Conservation (phyloP, 352 stramenopile species). For the Phytophthora citrophthora region DNA sequence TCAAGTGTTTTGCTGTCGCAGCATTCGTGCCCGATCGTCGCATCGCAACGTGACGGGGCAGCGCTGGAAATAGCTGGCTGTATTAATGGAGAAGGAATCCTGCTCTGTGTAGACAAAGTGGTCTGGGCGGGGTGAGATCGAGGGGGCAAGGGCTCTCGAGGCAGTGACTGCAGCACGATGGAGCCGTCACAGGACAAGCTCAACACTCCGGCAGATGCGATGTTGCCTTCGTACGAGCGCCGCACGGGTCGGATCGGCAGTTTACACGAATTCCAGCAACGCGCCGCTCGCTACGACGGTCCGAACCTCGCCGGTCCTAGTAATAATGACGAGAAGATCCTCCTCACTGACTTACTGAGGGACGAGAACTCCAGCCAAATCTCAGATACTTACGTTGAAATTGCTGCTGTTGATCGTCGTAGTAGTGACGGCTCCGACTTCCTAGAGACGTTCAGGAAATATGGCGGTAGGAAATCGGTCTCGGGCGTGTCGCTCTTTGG, state of each 20-base stretch:
- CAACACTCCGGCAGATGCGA: conserved; percentile 15
- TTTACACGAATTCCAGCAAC: conserved; percentile 87
- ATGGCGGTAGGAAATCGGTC: conserved; percentile 49
- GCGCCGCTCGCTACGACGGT: conserved; percentile 60
- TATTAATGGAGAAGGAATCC: conserved; percentile 20
- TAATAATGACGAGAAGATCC: conserved; percentile 30
- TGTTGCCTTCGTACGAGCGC: conserved; percentile 69
- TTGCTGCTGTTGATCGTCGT: conserved; percentile 11
- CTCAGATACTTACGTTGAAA: conserved; percentile 23
- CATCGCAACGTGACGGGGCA: conserved; percentile 16
- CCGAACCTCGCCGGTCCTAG: conserved; percentile 6
- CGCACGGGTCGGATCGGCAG: conserved; percentile 75
- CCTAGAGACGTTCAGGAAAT: conserved; percentile 42
- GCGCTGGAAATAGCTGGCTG: conserved; percentile 30
- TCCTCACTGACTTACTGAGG: conserved; percentile 15
- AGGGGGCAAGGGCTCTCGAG: conserved; percentile 19
- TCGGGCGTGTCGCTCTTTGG: conserved; percentile 74
- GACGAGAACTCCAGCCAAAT: conserved; percentile 10
- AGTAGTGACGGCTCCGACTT: conserved; percentile 47
- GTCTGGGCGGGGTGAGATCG: conserved; percentile 13
- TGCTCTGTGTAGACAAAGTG: conserved; percentile 1
- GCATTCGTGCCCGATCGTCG: conserved; percentile 13
- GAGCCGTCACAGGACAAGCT: conserved; percentile 17
- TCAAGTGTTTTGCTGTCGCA: conserved; percentile 4
- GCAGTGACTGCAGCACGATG: conserved; percentile 14